Percentiles rank a stretch among this genome's conserved stretches.
phyloP scores from a whole-genome alignment of 352 stramenopile genomes.

The Globisporangium lucens region DNA sequence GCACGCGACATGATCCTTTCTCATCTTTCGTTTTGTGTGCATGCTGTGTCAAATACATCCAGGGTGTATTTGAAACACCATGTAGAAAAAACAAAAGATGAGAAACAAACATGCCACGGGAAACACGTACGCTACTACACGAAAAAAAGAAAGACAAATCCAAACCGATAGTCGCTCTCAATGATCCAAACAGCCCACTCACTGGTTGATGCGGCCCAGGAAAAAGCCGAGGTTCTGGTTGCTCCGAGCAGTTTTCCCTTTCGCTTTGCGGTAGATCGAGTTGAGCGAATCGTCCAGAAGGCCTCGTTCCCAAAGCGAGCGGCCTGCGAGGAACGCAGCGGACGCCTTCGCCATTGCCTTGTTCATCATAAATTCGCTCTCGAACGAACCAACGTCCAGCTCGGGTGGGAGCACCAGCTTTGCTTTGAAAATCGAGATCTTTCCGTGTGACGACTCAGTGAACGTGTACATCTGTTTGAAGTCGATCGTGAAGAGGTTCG shows the following conservation, averaged over 20 bases:
- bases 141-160: not conserved
- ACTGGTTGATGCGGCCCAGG: slow-evolving; percentile 34
- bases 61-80: slow-evolving; percentile 1
- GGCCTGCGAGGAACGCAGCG: slow-evolving; percentile 58
- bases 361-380: slow-evolving; percentile 41
- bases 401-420: slow-evolving; percentile 49
- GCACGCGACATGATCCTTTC: not conserved
- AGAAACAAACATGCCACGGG: not conserved
- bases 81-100: slow-evolving; percentile 2
- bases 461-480: slow-evolving; percentile 57
- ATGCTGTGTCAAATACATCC: slow-evolving; percentile 4
- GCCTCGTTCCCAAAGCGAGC: slow-evolving; percentile 43
- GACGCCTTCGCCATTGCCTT: slow-evolving; percentile 60
- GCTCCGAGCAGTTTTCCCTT: slow-evolving; percentile 34
- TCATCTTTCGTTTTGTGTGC: slow-evolving; percentile 1
- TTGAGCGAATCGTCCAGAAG: slow-evolving; percentile 67
- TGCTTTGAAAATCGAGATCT: slow-evolving; percentile 47
- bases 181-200: not conserved
- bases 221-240: slow-evolving; percentile 56
- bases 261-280: slow-evolving; percentile 69
- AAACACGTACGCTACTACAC: not conserved
- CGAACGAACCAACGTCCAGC: slow-evolving; percentile 44
- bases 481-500: slow-evolving; percentile 47
- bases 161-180: not conserved
- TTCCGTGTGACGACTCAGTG: slow-evolving; percentile 24